These are phyloP conservation scores for Endoconidiophora laricicola DNA, from an alignment of 2,329 filamentous ascomycete genomes.

Conservation along the genomic window DNA sequence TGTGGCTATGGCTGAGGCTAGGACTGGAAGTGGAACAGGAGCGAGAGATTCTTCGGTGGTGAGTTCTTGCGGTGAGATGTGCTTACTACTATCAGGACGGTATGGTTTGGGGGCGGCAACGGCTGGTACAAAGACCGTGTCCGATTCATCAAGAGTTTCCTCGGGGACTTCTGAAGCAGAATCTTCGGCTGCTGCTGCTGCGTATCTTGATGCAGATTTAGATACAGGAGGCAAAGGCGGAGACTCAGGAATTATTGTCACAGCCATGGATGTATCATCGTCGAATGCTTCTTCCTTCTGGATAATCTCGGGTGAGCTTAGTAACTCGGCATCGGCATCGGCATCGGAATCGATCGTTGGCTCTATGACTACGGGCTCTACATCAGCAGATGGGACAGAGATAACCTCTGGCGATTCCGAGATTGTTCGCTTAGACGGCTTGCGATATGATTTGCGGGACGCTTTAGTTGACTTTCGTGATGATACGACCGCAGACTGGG, in stretches of 20 bases:
- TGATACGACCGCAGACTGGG: too few relatives aligned
- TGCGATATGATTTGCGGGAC: slow-evolving; percentile 4
- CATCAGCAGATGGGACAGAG: neutral
- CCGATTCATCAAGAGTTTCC: neutral
- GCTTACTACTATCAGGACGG: too few relatives aligned
- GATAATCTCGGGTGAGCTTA: neutral
- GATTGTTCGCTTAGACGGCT: neutral
- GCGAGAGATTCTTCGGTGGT: too few relatives aligned
- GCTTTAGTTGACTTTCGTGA: slow-evolving; percentile 1
- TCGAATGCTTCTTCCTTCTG: neutral
- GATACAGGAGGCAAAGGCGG: too few relatives aligned
- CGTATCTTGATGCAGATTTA: too few relatives aligned
- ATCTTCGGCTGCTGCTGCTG: neutral
- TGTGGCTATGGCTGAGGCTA: too few relatives aligned
- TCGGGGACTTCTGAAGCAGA: neutral
- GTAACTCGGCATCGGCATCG: too few relatives aligned
- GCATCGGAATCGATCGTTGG: too few relatives aligned
- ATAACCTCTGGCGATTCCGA: neutral
- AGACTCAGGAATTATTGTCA: neutral
- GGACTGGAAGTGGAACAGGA: too few relatives aligned
- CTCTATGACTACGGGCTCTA: neutral
- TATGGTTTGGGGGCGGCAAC: neutral
- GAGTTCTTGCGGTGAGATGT: too few relatives aligned
- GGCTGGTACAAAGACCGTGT: neutral
- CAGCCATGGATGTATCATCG: neutral